Percentiles rank a stretch among this genome's conserved stretches.
Conservation (phyloP, 2,329 filamentous ascomycete genomes). For the Fusarium hostae region DNA sequence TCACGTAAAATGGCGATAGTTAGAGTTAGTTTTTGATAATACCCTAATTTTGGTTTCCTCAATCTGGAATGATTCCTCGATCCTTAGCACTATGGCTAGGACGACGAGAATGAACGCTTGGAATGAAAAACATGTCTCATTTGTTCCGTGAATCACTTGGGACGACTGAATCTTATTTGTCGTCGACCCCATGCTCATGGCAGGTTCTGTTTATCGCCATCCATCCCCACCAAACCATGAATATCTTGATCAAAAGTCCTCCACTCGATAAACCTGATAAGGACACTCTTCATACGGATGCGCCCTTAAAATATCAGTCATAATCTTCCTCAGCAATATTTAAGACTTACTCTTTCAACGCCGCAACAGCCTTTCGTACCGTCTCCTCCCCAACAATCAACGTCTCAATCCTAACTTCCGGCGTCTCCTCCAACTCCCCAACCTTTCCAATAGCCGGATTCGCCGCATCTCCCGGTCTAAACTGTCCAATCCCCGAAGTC, state of each 20-base stretch:
- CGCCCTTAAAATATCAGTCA: slow-evolving; percentile 39
- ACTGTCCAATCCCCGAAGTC: slow-evolving; percentile 69
- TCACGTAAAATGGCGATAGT: background rate
- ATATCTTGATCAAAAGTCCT: slow-evolving; percentile 33
- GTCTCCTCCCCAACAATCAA: slow-evolving; percentile 69
- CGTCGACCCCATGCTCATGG: background rate
- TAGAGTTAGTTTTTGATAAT: slow-evolving; percentile 4
- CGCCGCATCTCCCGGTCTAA: slow-evolving; percentile 69
- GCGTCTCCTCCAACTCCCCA: slow-evolving; percentile 67
- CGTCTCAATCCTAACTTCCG: slow-evolving; percentile 72
- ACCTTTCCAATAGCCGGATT: slow-evolving; percentile 71
- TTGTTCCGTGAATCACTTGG: background rate
- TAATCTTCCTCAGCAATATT: accelerated
- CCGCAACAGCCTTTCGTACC: slow-evolving; percentile 66
- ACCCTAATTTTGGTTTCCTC: slow-evolving; percentile 2
- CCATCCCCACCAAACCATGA: background rate
- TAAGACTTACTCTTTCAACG: slow-evolving; percentile 68
- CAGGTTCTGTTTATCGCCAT: background rate
- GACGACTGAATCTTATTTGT: background rate
- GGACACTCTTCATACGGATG: slow-evolving; percentile 45
- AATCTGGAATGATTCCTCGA: accelerated
- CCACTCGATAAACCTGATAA: slow-evolving; percentile 40
- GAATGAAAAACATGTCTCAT: accelerated
- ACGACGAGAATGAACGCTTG: accelerated
- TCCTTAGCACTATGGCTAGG: accelerated